Conservation (phyloP, 2,329 filamentous ascomycete species). For the Rachicladosporium sp. region DNA sequence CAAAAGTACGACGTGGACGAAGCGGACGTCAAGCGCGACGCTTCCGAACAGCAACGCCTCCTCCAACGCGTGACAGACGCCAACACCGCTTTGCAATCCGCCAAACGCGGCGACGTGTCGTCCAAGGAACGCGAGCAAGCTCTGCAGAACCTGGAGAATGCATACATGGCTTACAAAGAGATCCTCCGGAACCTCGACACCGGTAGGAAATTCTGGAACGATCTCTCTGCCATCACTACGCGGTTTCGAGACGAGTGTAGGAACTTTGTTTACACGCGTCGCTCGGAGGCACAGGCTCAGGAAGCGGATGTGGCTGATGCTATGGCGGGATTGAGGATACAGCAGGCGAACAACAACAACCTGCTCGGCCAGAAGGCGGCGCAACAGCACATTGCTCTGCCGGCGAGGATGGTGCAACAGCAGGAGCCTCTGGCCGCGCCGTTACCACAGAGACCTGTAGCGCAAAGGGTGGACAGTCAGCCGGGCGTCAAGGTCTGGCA, state of each 20-base stretch:
- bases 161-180: slow-evolving; percentile 93
- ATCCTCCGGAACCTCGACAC: slow-evolving; percentile 84
- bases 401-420: slow-evolving; percentile 15
- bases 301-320: slow-evolving; percentile 54
- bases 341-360: slow-evolving; percentile 29
- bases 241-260: slow-evolving; percentile 71
- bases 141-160: slow-evolving; percentile 76
- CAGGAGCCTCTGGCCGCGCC: slow-evolving; percentile 46
- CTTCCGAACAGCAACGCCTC: slow-evolving; percentile 66
- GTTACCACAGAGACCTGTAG: slow-evolving; percentile 25
- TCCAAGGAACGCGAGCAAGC: slow-evolving; percentile 70
- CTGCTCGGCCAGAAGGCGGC: slow-evolving; percentile 32
- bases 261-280: slow-evolving; percentile 66
- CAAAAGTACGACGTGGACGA: slow-evolving; percentile 70
- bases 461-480: slow-evolving; percentile 12
- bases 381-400: slow-evolving; percentile 20
- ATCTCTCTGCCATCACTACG: slow-evolving; percentile 75
- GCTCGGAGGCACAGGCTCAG: slow-evolving; percentile 65
- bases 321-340: slow-evolving; percentile 46
- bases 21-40: slow-evolving; percentile 55
- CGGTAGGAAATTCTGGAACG: slow-evolving; percentile 93
- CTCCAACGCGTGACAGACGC: slow-evolving; percentile 57
- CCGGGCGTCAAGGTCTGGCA: slow-evolving; percentile 18
- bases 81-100: slow-evolving; percentile 65
- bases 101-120: slow-evolving; percentile 54